Evolutionary conservation across 2,329 filamentous ascomycete species (phyloP).

Genomic region (Xylariaceae sp.): DNA sequence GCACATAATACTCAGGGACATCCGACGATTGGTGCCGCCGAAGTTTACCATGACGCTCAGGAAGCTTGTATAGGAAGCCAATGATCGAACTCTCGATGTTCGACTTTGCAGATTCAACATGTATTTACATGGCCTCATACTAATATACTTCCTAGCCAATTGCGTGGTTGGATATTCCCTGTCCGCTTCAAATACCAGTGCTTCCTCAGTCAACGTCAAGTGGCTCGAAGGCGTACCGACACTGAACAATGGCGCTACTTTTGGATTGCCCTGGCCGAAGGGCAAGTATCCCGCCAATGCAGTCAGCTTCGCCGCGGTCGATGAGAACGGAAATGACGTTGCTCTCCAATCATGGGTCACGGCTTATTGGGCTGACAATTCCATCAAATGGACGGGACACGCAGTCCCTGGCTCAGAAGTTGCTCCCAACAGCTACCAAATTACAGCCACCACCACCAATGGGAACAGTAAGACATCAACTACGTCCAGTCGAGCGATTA

Average conservation of each 20-base stretch:
- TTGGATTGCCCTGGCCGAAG: slow-evolving; percentile 44
- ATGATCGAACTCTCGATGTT: too few relatives aligned
- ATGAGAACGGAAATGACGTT: slow-evolving; percentile 27
- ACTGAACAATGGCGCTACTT: slow-evolving; percentile 38
- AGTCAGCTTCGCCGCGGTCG: slow-evolving; percentile 36
- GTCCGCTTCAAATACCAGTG: too few relatives aligned
- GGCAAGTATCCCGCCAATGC: slow-evolving; percentile 37
- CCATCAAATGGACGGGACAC: slow-evolving; percentile 61
- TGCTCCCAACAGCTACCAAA: slow-evolving; percentile 42
- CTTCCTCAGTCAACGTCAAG: slow-evolving; percentile 24
- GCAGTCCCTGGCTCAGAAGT: slow-evolving; percentile 45
- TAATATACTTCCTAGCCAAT: too few relatives aligned
- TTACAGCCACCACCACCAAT: slow-evolving; percentile 29
- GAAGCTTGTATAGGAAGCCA: too few relatives aligned
- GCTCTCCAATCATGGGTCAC: slow-evolving; percentile 54
- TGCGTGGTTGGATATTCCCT: too few relatives aligned
- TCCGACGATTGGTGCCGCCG: too few relatives aligned
- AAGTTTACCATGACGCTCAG: too few relatives aligned
- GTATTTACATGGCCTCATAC: too few relatives aligned
- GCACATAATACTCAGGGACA: too few relatives aligned
- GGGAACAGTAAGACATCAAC: slow-evolving; percentile 1
- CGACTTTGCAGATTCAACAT: too few relatives aligned
- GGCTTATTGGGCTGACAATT: slow-evolving; percentile 59
- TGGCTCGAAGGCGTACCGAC: slow-evolving; percentile 42
- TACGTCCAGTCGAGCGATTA: not conserved